Evolutionary conservation across 148 eudicot genomes (phyloP).

Genomic region (Mesembryanthemum crystallinum): DNA sequence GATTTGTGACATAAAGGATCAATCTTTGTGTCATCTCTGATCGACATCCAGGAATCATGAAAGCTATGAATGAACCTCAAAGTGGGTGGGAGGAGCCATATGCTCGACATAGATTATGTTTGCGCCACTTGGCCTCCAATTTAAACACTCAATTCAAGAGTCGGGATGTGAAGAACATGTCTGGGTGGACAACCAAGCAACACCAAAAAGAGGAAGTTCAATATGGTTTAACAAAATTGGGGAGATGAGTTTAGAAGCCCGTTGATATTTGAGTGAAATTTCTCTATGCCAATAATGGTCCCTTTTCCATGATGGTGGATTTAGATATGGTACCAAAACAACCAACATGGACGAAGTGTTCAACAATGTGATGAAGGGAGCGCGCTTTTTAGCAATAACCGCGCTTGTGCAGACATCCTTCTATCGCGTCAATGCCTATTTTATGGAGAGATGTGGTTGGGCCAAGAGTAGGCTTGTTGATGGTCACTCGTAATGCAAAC

Average conservation of each 20-base stretch:
- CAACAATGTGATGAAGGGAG: not conserved
- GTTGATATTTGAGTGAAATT: not conserved
- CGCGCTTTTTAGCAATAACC: not conserved
- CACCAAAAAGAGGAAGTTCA: not conserved
- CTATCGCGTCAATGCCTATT: slow-evolving; percentile 1
- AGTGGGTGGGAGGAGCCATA: slow-evolving; percentile 4
- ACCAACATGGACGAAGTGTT: slow-evolving; percentile 4
- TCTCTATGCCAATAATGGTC: slow-evolving; percentile 4
- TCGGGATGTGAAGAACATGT: not conserved
- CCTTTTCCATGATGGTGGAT: not conserved
- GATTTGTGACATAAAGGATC: too few relatives aligned
- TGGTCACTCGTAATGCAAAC: not conserved
- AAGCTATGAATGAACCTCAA: too few relatives aligned
- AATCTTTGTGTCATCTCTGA: too few relatives aligned
- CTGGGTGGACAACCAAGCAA: not conserved
- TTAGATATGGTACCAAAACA: not conserved
- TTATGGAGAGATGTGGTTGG: not conserved
- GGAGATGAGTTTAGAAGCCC: not conserved
- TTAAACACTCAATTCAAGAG: not conserved
- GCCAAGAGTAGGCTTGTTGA: not conserved
- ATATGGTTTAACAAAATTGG: not conserved
- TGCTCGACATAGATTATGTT: slow-evolving; percentile 5
- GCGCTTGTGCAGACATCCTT: not conserved
- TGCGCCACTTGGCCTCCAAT: slow-evolving; percentile 3
- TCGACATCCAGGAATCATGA: too few relatives aligned